Evolutionary conservation across 2,329 filamentous ascomycete species (phyloP), one percentile per base, ranked within the genome.

Genomic region (Capronia epimyces): DNA sequence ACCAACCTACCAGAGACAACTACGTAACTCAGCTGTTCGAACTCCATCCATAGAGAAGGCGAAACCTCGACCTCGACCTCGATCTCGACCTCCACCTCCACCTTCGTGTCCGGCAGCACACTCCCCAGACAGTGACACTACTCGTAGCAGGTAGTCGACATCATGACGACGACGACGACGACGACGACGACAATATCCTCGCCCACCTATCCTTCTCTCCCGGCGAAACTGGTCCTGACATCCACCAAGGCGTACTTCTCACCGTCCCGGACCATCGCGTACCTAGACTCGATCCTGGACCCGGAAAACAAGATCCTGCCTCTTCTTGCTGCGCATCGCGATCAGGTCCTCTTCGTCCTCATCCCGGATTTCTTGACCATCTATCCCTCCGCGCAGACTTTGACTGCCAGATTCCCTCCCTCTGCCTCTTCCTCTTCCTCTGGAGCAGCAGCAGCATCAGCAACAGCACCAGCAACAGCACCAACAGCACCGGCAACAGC

Each of bases 241-340:
- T 86, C 82, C 41, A 80, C 85, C 32, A 89, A 89, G 64, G 86
- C 89, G 80, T 89, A 90, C 76, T 90, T 90, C 70, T 80, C 83
- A 55, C 77, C 83, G 7, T 69, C 77, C 9, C 75, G 76, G 54
- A 89, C 86, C 1, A 69, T 75, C 40, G 63, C 74, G 49, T 84
- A 83, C 64, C 70, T 80, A 64, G 59, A 67, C 44, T 68, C 69
- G 5, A 66, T 85, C 13, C 67, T 80, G 12, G 58, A 70, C 24
- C 72, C 72, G 7, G 64, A 78, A 66, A 64, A 74, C 32, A 65
- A 73, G 16, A 67, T 74, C 20, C 64, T 71, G 27, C 64, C 71
- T 2, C 40, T 52, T 2, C 46, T 55, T 1, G n/a, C 47, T 7
- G 12, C 49, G 8, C 65, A 72, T 45, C 65, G 71, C 12, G 68